phyloP scores from a whole-genome alignment of 1,284 basidiomycete genomes.

The Heterobasidion irregulare region DNA sequence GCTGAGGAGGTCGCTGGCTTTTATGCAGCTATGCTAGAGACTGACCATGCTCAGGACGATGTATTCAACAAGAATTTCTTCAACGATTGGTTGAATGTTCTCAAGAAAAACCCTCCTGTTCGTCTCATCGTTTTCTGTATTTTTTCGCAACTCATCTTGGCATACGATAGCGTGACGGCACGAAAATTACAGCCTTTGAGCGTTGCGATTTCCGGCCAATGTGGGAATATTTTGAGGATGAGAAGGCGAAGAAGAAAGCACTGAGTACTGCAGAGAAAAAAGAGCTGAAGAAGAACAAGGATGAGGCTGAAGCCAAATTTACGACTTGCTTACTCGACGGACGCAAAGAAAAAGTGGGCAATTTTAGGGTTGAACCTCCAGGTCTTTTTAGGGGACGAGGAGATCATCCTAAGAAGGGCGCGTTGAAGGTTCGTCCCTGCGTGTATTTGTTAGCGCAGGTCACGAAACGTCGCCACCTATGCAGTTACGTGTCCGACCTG shows the following conservation, averaged over 20 bases:
- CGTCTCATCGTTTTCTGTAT: constrained; percentile 21
- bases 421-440: constrained; percentile 66
- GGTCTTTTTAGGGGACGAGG: constrained; percentile 96
- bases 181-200: constrained; percentile 72
- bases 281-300: constrained; percentile 78
- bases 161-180: constrained; percentile 49
- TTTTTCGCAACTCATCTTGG: neutral
- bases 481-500: constrained; percentile 80
- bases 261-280: constrained; percentile 87
- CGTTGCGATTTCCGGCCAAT: constrained; percentile 94
- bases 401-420: constrained; percentile 96
- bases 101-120: constrained; percentile 85
- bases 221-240: constrained; percentile 87
- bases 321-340: constrained; percentile 86
- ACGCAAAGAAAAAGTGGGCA: constrained; percentile 95
- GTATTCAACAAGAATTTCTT: constrained; percentile 97
- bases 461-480: neutral
- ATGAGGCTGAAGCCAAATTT: constrained; percentile 80
- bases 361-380: constrained; percentile 97
- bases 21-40: constrained; percentile 90
- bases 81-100: constrained; percentile 75
- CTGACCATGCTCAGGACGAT: constrained; percentile 86
- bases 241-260: constrained; percentile 90
- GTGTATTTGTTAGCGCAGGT: neutral
- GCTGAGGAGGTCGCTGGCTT: constrained; percentile 98